These are phyloP conservation scores for Verticillium nonalfalfae DNA, from an alignment of 2,329 filamentous ascomycete species.

Conservation along the genomic window DNA sequence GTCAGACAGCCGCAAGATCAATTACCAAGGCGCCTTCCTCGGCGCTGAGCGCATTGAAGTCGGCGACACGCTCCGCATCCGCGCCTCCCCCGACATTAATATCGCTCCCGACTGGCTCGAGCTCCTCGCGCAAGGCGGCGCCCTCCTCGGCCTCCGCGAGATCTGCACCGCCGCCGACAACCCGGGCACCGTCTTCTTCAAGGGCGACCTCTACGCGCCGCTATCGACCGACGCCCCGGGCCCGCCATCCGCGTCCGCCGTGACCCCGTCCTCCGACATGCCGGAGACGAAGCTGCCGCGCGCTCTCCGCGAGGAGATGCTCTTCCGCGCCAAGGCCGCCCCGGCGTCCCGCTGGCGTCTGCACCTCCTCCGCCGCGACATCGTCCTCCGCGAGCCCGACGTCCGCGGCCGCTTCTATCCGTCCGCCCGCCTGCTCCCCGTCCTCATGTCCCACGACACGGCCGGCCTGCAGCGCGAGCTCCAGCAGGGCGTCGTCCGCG, in stretches of 20 bases:
- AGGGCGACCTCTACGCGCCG: conserved; percentile 31
- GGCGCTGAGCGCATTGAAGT: conserved; percentile 43
- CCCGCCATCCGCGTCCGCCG: conserved; percentile 5
- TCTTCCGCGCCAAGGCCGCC: conserved; percentile 29
- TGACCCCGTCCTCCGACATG: conserved; percentile 15
- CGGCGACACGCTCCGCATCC: conserved; percentile 42
- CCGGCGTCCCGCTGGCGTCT: conserved; percentile 27
- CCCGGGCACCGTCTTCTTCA: conserved; percentile 30
- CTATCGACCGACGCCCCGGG: conserved; percentile 16
- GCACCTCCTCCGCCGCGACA: conserved; percentile 35
- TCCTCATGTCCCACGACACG: conserved; percentile 23
- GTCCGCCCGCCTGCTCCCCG: conserved; percentile 43
- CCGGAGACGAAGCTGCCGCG: conserved; percentile 30
- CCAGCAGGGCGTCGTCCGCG: conserved; percentile 32
- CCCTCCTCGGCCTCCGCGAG: conserved; percentile 29
- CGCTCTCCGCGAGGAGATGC: conserved; percentile 30
- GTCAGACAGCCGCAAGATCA: conserved; percentile 21
- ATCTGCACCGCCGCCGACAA: conserved; percentile 30
- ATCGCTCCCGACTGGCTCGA: conserved; percentile 25
- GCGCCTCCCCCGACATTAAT: conserved; percentile 13
- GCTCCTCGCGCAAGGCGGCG: conserved; percentile 16
- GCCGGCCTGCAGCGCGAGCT: conserved; percentile 27
- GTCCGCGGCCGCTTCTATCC: conserved; percentile 54
- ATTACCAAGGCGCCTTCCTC: conserved; percentile 42
- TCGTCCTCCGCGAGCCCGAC: conserved; percentile 37